Evolutionary conservation across 345 rosid genomes (phyloP), one percentile per base, ranked within the genome.

Genomic region (Syzygium aqueum): DNA sequence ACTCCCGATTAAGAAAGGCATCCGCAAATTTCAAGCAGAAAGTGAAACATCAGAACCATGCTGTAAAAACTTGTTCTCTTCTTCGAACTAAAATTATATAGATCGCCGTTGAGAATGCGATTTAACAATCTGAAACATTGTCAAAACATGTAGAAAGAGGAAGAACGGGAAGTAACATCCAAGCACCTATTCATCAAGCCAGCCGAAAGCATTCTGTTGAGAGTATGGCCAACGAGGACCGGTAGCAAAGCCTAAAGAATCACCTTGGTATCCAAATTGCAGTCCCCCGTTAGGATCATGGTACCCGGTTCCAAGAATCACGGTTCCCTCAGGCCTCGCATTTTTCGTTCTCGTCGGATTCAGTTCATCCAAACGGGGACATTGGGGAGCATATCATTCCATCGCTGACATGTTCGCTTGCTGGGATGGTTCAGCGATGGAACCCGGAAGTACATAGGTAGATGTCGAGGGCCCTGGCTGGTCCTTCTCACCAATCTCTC

Each of bases 131-230:
- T 5, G 2, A 17, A 33, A 33, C 40, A 37, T 37, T 3, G 3
- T 37, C 40, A 37, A 37, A 37, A 37, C 40, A 37, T 73, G 25
- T 33, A 73, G 49, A 73, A 30, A 67, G 23, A 16, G 30, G 51
- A 40, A 85, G 27, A 59, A 14, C 6, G 40, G 30, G 49, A 77
- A 23, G 61, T 13, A 21, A 50, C 11, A 28, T 22, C 84, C 9
- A 50, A 33, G 73, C 46, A 50, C 88, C 91, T 93, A 96, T 49
- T 95, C 96, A 52, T 95, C 84, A 85, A 95, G 91, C 98, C 98
- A 96, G 51, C 98, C 98, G 9, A 92, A 87, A 0, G 94, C 89
- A 57, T 83, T 43, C 53, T 90, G 89, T 1, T 37, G 91, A 23
- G 50, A 37, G 40, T 87, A 92, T 4, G 91, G 91, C 65, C 84